Percentiles rank a stretch among this genome's conserved stretches.
These are phyloP conservation scores for Dactylellina cionopaga DNA, from an alignment of 2,329 filamentous ascomycete species.

Conservation along the genomic window DNA sequence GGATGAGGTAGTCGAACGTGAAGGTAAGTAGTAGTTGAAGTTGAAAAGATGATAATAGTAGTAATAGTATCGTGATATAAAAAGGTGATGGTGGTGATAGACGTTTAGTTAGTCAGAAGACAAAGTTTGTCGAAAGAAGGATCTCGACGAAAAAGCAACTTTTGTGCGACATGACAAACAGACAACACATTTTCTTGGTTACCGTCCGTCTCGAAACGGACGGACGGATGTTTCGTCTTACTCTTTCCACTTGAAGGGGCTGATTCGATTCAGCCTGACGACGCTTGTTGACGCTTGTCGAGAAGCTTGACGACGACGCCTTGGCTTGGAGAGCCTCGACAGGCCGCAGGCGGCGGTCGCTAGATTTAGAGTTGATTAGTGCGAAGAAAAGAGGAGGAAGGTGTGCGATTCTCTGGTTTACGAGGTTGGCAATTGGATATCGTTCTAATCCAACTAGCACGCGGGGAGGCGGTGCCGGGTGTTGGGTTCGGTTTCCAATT, in stretches of 20 bases:
- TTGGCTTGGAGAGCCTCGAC: too few species aligned
- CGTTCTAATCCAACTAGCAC: not conserved
- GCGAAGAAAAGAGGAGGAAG: too few species aligned
- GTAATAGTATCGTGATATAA: too few species aligned
- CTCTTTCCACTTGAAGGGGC: not conserved
- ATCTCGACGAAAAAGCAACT: constrained; percentile 8
- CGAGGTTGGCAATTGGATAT: not conserved
- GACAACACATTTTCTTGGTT: not conserved
- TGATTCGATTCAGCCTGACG: not conserved
- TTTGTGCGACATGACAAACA: constrained; percentile 23
- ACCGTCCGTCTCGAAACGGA: too few species aligned
- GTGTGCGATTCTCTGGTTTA: too few species aligned
- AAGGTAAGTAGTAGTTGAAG: not conserved
- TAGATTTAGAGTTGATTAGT: too few species aligned
- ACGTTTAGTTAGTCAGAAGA: too few species aligned
- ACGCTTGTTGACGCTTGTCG: too few species aligned
- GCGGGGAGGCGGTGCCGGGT: not conserved
- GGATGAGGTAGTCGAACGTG: not conserved
- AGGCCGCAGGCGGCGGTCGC: too few species aligned
- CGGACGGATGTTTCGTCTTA: too few species aligned
- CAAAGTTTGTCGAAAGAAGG: not conserved
- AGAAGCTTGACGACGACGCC: too few species aligned
- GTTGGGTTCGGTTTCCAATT: constrained; percentile 31
- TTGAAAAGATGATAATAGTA: not conserved
- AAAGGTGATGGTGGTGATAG: not conserved